phyloP scores from a whole-genome alignment of 257 asterid species.

The Nicotiana noctiflora region DNA sequence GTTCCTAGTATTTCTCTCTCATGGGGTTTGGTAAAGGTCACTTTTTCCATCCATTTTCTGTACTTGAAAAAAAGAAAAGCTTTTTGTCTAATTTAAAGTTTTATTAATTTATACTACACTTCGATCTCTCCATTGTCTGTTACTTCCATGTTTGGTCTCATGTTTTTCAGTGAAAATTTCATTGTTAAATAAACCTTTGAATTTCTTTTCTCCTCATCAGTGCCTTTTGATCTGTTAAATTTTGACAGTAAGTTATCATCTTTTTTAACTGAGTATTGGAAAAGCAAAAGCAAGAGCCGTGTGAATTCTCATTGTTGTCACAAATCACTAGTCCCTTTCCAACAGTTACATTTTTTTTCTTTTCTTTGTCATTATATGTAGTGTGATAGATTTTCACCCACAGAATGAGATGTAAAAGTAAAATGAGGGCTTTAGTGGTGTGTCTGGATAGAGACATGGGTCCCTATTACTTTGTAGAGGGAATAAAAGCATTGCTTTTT shows the following conservation, averaged over 20 bases:
- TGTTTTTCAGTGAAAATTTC: constrained; percentile 1
- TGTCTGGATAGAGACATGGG: constrained; percentile 39
- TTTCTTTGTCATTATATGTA: constrained; percentile 25
- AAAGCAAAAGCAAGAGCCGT: constrained; percentile 8
- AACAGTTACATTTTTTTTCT: constrained; percentile 17
- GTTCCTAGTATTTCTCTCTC: constrained; percentile 8
- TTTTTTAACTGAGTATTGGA: constrained; percentile 10
- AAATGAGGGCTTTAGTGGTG: constrained; percentile 20
- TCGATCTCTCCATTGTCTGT: background rate
- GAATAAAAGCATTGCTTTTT: background rate
- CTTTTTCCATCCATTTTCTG: constrained; percentile 16
- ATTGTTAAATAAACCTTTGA: background rate
- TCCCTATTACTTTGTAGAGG: constrained; percentile 9
- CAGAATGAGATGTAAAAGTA: constrained; percentile 15
- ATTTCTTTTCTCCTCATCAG: background rate
- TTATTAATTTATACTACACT: background rate
- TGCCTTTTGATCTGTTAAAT: constrained; percentile 2
- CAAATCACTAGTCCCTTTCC: constrained; percentile 32
- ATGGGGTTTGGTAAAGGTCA: constrained; percentile 20
- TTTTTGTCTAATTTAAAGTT: background rate
- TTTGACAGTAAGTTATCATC: constrained; percentile 2
- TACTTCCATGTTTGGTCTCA: background rate
- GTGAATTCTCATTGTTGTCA: constrained; percentile 22
- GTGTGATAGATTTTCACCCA: constrained; percentile 33
- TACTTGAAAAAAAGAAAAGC: background rate